phyloP scores from a whole-genome alignment of 129 eudicot genomes.

The Helianthus tuberosus region DNA sequence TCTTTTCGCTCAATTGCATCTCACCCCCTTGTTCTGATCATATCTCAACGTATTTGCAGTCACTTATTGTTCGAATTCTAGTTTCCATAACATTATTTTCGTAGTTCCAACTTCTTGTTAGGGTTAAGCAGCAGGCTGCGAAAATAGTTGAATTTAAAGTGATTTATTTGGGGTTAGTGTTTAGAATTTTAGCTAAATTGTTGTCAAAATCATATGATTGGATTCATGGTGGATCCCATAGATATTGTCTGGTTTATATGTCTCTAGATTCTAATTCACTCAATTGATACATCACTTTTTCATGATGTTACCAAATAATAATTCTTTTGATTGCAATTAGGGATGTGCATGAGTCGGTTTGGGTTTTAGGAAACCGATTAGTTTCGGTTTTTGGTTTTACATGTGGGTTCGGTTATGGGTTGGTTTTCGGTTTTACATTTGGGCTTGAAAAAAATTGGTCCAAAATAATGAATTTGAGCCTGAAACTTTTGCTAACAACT shows the following conservation, averaged over 20 bases:
- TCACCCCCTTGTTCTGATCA: conserved; percentile 1
- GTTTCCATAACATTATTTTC: too few species aligned
- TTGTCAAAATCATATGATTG: conserved; percentile 29
- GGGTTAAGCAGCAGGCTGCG: conserved; percentile 11
- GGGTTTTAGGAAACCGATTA: too few species aligned
- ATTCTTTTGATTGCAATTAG: neutral
- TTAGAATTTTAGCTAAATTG: neutral
- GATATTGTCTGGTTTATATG: neutral
- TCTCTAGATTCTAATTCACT: neutral
- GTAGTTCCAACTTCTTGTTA: neutral
- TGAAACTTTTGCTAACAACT: too few species aligned
- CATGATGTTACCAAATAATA: neutral
- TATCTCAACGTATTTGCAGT: neutral
- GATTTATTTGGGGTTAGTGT: neutral
- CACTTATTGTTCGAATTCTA: too few species aligned
- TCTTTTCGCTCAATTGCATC: conserved; percentile 5
- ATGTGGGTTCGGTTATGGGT: too few species aligned
- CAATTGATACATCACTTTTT: neutral
- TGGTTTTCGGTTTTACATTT: too few species aligned
- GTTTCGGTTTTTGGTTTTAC: too few species aligned
- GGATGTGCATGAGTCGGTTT: too few species aligned
- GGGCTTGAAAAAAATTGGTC: too few species aligned
- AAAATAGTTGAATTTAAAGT: neutral
- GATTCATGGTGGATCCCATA: conserved; percentile 20
- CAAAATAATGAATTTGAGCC: too few species aligned